Base-by-base conservation (phyloP, 225 moss, liverwort and hornwort genomes). In the Physcomitrellopsis africana region DNA sequence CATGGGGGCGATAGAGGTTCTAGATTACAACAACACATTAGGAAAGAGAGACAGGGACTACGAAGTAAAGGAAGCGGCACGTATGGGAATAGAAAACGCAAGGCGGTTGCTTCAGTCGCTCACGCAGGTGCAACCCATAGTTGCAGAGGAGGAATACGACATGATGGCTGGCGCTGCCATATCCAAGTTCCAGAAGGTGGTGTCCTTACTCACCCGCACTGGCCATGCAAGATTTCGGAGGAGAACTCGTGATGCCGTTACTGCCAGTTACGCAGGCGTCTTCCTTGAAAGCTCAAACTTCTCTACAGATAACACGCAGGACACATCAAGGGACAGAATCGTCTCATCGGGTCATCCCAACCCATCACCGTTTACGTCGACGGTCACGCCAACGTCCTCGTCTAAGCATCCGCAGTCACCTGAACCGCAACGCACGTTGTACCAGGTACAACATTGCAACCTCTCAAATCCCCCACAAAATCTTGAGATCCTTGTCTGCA, bases 1-100 rank as follows among this genome's bases (percentile, higher is more conserved):
- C 68, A 67, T 75, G 88, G 85, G 81, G 42, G 84, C 86, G 19
- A 86, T 96, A 86, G 94, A 94, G 75, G 78, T 92, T 75, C 74
- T 89, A 75, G 91, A 92, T 63, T 87, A 90, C 70, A 89, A 86
- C 65, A 65, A 27, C 44, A 81, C 80, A 19, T 60, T 87, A 0
- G 81, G 86, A 5, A 94, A 92, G 71, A 73, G 85, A 45, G 89
- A 90, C 56, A 75, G 90, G 71, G 91, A 89, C 27, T 84, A 84
- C 23, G 88, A 89, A 72, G 85, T 90, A 19, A 83, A 89, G 76
- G 94, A 92, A 49, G 91, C 91, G 55, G 91, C 92, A 11, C 79
- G 89, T 29, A 81, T 82, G 72, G 96, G 94, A n/a, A 85, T 96
- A 1, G 96, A 96, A 47, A 92, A 91, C 74, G 94, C 96, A 0